phyloP scores from a whole-genome alignment of 208 protist genomes.

The Balamuthia mandrillaris region DNA sequence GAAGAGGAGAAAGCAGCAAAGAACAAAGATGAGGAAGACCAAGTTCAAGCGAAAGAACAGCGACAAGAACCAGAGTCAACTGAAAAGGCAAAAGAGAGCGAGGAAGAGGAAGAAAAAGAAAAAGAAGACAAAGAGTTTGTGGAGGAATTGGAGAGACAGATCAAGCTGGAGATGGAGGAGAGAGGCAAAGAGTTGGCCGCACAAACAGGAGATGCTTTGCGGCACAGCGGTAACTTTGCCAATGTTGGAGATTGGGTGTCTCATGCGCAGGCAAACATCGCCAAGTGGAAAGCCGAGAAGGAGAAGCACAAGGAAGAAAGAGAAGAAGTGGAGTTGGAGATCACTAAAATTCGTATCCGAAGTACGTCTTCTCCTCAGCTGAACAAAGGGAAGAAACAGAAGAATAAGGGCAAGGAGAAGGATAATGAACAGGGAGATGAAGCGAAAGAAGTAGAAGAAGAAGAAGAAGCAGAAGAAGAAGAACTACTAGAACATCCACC shows the following conservation, averaged over 20 bases:
- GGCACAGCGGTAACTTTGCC: neutral
- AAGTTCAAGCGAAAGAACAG: neutral
- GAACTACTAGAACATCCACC: too few species aligned
- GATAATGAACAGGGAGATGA: too few species aligned
- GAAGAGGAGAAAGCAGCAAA: neutral
- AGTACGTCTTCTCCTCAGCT: too few species aligned
- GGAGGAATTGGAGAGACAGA: neutral
- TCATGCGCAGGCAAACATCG: neutral
- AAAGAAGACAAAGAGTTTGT: neutral
- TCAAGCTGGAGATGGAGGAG: neutral
- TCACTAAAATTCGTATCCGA: too few species aligned
- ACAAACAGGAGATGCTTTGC: neutral
- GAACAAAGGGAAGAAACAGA: too few species aligned
- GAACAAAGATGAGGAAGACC: neutral
- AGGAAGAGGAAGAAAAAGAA: neutral
- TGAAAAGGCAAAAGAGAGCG: neutral
- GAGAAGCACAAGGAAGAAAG: constrained; percentile 7
- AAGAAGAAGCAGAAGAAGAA: too few species aligned
- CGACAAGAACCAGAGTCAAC: neutral
- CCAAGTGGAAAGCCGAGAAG: neutral
- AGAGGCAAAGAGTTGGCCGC: neutral
- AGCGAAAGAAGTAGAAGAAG: too few species aligned
- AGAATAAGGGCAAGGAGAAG: too few species aligned
- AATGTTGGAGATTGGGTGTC: neutral
- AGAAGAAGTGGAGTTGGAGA: too few species aligned